A percentile compares a stretch with the other conserved stretches of the same genome.
Conservation (phyloP, 2,329 filamentous ascomycete genomes). For the Diaporthe capsici region DNA sequence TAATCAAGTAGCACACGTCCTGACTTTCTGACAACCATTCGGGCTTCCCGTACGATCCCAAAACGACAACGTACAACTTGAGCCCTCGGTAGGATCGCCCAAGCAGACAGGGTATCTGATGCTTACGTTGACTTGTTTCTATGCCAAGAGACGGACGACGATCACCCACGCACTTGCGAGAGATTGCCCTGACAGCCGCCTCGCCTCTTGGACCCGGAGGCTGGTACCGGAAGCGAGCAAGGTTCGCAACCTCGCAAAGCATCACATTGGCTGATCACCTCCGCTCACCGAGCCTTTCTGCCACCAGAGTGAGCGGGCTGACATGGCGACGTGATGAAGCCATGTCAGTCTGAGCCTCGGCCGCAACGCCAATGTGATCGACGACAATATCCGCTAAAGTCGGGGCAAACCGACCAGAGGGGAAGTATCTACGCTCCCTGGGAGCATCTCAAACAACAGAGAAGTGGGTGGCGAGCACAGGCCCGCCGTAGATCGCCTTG, state of each 20-base stretch:
- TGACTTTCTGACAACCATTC: background rate
- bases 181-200: background rate
- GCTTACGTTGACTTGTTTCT: slow-evolving; percentile 23
- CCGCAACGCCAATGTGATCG: slow-evolving; percentile 21
- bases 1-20: slow-evolving; percentile 20
- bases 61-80: background rate
- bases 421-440: background rate
- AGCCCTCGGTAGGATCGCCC: background rate
- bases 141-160: slow-evolving; percentile 28
- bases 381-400: slow-evolving; percentile 1
- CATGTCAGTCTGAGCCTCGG: slow-evolving; percentile 8
- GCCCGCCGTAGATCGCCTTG: slow-evolving; percentile 25
- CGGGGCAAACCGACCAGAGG: slow-evolving; percentile 19
- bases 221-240: slow-evolving; percentile 10
- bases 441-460: slow-evolving; percentile 33
- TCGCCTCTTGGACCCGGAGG: background rate
- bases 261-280: slow-evolving; percentile 11
- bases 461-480: slow-evolving; percentile 24
- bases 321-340: background rate
- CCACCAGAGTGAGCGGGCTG: background rate
- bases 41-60: background rate
- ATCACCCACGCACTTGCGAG: slow-evolving; percentile 4
- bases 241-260: background rate
- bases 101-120: slow-evolving; percentile 8
- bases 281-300: background rate